These are phyloP conservation scores for Yamadazyma jaroonii DNA, from an alignment of 1,139 yeast genomes.

Conservation along the genomic window DNA sequence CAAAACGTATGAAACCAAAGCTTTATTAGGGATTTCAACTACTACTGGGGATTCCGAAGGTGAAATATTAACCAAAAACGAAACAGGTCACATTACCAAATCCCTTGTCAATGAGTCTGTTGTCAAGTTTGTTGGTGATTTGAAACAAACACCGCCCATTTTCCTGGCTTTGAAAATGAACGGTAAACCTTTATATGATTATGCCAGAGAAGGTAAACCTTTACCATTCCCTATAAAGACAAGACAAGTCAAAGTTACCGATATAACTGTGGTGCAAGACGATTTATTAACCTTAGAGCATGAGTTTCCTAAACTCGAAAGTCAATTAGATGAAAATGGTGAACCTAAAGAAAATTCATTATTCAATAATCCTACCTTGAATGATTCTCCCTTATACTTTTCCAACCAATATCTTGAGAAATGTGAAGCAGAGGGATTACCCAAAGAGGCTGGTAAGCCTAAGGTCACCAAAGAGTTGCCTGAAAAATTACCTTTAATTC, in stretches of 20 bases:
- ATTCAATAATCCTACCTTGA: conserved; percentile 56
- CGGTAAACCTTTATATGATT: conserved; percentile 91
- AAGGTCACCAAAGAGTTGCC: conserved; percentile 26
- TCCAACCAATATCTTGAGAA: conserved; percentile 50
- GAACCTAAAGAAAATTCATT: conserved; percentile 44
- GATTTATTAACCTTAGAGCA: conserved; percentile 59
- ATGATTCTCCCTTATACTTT: conserved; percentile 59
- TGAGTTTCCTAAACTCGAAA: conserved; percentile 48
- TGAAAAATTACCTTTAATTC: conserved; percentile 57
- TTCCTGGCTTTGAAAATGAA: conserved; percentile 92
- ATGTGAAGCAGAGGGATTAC: conserved; percentile 25
- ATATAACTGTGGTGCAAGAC: conserved; percentile 48
- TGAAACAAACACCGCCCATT: conserved; percentile 91
- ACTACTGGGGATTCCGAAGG: conserved; percentile 96
- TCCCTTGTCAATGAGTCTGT: conserved; percentile 51
- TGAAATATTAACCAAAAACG: conserved; percentile 59
- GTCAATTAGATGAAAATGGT: conserved; percentile 53
- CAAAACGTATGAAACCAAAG: conserved; percentile 79
- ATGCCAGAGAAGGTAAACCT: conserved; percentile 86
- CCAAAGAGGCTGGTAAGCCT: conserved; percentile 14
- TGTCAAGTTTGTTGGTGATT: conserved; percentile 68
- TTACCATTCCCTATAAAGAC: conserved; percentile 79
- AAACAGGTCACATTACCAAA: conserved; percentile 55
- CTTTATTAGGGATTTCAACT: conserved; percentile 84
- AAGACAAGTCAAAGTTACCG: conserved; percentile 64